phyloP scores from a whole-genome alignment of 179 eudicot genomes.

The Heliamphora pulchella region DNA sequence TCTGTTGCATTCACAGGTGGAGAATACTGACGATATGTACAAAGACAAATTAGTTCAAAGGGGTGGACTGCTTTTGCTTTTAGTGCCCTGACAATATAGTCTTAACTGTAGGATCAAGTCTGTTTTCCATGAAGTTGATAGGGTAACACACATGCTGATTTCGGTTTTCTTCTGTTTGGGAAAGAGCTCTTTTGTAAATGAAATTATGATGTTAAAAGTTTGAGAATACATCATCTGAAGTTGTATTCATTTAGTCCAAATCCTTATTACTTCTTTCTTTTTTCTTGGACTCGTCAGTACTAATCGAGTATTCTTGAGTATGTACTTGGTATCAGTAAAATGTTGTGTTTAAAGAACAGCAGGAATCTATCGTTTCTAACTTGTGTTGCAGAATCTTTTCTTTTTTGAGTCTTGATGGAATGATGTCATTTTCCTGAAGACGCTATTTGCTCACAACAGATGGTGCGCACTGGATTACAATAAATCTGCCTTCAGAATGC shows the following conservation, averaged over 20 bases:
- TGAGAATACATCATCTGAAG: neutral
- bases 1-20: neutral
- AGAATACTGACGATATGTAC: neutral
- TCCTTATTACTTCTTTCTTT: neutral
- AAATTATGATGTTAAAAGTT: neutral
- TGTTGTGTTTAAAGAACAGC: no score
- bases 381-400: no score
- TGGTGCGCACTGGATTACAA: no score
- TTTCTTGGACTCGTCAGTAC: neutral
- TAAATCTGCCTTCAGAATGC: no score
- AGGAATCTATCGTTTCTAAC: no score
- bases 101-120: neutral
- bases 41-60: neutral
- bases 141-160: neutral
- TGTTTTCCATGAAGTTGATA: neutral
- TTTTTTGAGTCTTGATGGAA: no score
- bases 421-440: no score
- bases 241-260: neutral
- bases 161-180: slow-evolving; percentile 1
- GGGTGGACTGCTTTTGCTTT: neutral
- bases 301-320: no score
- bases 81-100: neutral
- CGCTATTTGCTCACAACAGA: no score
- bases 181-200: slow-evolving; percentile 7
- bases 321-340: no score